A percentile compares a stretch with the other conserved stretches of the same genome.
Evolutionary conservation across 2,329 filamentous ascomycete genomes (phyloP).

Genomic region (Lasiodiplodia citricola): DNA sequence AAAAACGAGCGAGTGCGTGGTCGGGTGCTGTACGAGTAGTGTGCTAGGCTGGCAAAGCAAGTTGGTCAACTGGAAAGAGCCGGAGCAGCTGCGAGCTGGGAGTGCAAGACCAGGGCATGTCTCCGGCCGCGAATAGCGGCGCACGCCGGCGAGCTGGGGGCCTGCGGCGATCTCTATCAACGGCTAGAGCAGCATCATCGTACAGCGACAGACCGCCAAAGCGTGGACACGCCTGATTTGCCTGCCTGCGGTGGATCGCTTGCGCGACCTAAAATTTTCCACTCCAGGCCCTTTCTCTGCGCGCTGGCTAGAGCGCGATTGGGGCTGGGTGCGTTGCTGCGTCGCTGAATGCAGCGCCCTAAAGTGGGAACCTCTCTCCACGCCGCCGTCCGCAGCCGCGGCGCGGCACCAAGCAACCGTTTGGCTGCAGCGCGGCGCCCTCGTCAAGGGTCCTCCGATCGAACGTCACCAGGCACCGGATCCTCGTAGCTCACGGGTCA

Average conservation of each 20-base stretch:
- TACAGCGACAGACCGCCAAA: conserved; percentile 22
- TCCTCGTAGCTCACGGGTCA: conserved; percentile 25
- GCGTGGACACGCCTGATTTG: conserved; percentile 23
- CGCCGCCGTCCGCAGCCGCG: background rate
- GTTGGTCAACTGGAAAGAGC: conserved; percentile 20
- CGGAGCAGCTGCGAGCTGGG: conserved; percentile 18
- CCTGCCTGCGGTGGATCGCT: conserved; percentile 15
- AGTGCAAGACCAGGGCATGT: conserved; percentile 10
- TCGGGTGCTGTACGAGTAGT: conserved; percentile 25
- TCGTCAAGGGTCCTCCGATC: conserved; percentile 23
- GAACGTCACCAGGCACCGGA: conserved; percentile 24
- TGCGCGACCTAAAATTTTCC: conserved; percentile 14
- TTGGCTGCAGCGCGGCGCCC: conserved; percentile 7
- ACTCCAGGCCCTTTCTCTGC: background rate
- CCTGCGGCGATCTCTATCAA: conserved; percentile 22
- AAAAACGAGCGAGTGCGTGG: conserved; percentile 22
- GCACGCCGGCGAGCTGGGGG: conserved; percentile 16
- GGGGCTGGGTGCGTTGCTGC: conserved; percentile 4
- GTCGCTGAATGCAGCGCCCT: conserved; percentile 5
- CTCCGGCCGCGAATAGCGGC: conserved; percentile 21
- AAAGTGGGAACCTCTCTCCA: background rate
- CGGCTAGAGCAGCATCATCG: conserved; percentile 23
- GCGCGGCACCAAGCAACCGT: conserved; percentile 5
- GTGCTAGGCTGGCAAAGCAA: conserved; percentile 20
- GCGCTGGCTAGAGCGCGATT: background rate